These are phyloP conservation scores for Corylus americana DNA, from an alignment of 306 rosid species.

Conservation along the genomic window DNA sequence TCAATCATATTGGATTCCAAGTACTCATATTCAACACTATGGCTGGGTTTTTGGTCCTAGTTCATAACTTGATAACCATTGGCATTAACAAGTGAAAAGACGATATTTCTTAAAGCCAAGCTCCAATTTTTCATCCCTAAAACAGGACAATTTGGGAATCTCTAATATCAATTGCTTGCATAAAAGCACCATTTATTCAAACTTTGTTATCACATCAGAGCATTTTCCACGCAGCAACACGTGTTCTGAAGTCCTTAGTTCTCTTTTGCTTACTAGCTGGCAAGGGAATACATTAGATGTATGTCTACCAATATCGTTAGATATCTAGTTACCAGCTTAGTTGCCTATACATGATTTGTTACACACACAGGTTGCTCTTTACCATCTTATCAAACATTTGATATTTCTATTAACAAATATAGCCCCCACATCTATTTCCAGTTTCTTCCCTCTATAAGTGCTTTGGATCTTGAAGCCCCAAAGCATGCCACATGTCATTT, in stretches of 20 bases:
- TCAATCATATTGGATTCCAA: background rate
- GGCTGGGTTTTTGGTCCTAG: background rate
- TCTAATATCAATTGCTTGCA: background rate
- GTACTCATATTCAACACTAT: background rate
- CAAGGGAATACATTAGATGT: background rate
- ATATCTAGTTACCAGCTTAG: background rate
- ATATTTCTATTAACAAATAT: background rate
- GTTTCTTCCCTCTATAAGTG: background rate
- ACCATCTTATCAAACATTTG: background rate
- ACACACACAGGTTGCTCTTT: background rate
- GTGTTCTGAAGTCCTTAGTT: background rate
- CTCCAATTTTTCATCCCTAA: background rate
- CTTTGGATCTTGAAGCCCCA: background rate
- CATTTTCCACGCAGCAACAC: background rate
- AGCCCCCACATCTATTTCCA: background rate
- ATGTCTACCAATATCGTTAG: background rate
- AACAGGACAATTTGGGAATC: too few relatives aligned
- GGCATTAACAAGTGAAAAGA: background rate
- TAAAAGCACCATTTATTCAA: background rate
- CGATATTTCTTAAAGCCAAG: background rate
- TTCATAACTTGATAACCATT: background rate
- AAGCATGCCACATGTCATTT: background rate
- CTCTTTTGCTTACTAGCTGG: background rate
- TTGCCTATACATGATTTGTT: background rate
- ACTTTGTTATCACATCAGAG: background rate